Base-by-base conservation (phyloP, 2,329 filamentous ascomycete species). In the Aspergillus aculeatus region DNA sequence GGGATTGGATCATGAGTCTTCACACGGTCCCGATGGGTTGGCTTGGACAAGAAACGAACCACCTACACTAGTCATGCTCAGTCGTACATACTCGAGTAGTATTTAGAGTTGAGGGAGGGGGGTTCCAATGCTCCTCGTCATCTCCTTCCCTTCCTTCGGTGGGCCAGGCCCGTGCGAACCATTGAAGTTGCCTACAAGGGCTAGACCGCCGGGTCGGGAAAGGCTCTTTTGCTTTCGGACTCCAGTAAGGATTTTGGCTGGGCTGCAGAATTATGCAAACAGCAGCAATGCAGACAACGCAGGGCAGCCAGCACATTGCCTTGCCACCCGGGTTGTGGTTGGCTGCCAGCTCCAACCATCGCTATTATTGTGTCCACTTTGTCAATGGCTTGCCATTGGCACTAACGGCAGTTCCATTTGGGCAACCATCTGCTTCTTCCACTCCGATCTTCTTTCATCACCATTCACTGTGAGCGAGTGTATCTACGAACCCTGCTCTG, bases 131-230 rank as follows among this genome's bases (percentile, higher is more conserved):
- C 24, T 54, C 52, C 52, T 23, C 52, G 38, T 44, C 35, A 54
- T 32, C 38, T 44, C 14, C 32, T 35, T 35, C 32, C 32, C 9
- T 29, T 29, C 52, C 38, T 29, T 44, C 26, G 41, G 51, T 53
- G 51, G 32, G 41, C 23, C 51, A 19, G 51, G 35, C 51, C 52
- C 52, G 52, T 54, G 52, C 52, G 51, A 54, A 52, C 50, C 41
- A 53, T 26, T n/a, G 19, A n/a, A 26, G 14, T 32, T 38, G 38
- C 38, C 38, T 44, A 35, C 11, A 35, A 35, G 14, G 32, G 12
- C 32, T 35, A 44, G 38, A 44, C 38, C 38, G 6, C 38, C 38
- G 38, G 38, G 38, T 44, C 16, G 38, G 16, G 38, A 19, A 19
- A 44, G 38, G 16, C 5, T 44, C 38, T n/a, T 44, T 44, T 44